Base-by-base conservation (phyloP, 2,329 filamentous ascomycete species). In the Thermoascus crustaceus region DNA sequence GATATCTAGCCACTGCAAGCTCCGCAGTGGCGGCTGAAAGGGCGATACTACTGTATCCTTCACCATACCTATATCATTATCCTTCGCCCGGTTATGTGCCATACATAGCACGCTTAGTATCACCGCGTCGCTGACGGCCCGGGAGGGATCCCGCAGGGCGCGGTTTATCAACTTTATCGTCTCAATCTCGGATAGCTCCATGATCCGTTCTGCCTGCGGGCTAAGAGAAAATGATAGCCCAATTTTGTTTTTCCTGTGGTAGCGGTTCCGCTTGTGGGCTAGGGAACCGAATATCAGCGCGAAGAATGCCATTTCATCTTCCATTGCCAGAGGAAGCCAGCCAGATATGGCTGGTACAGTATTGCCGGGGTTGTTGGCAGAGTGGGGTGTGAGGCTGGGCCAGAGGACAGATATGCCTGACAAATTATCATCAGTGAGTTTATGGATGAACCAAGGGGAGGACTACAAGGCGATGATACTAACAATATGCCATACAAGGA, bases 1-100 rank as follows among this genome's bases (percentile, higher is more conserved):
- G 18, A 45, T 32, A 37, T 45, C 41, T n/a, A 45, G 34, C 43
- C 43, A 45, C 17, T 45, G 43, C 17, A 45, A 40, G 22, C 36
- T 41, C 17, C 34, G 39, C 24, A 45, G 37, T 9, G 43, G 43
- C 9, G 43, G 23, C 13, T 20, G 22, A 21, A 45, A 45, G 2
- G 37, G 35, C 5, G 38, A 39, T 27, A 34, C 27, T 20, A n/a
- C 24, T 10, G 17, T n/a, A n/a, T n/a, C n/a, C n/a, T n/a, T n/a
- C n/a, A n/a, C n/a, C n/a, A n/a, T n/a, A n/a, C n/a, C 21, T 31
- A 27, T 23, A 27, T 18, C 3, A 22, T 27, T 9, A 34, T 34
- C 37, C 14, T 23, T 32, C n/a, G n/a, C n/a, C n/a, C n/a, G n/a
- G n/a, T n/a, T n/a, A n/a, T n/a, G n/a, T n/a, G 35, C 29, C n/a